These are phyloP conservation scores for Athelia psychrophila DNA, from an alignment of 1,284 basidiomycete genomes.

Conservation along the genomic window DNA sequence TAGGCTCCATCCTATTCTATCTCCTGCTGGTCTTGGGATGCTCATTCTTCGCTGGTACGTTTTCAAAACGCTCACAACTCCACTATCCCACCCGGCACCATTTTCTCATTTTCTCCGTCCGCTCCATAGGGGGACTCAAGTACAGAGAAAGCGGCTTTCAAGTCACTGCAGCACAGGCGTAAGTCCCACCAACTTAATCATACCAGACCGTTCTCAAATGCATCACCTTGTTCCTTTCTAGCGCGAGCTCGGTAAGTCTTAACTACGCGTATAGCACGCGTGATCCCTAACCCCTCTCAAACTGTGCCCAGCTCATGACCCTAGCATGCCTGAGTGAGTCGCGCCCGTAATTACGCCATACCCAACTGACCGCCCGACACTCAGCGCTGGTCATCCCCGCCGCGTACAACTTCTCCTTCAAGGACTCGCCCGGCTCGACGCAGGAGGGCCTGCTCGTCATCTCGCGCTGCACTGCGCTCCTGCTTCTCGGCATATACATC, in stretches of 20 bases:
- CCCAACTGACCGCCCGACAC: not conserved
- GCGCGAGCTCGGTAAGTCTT: conserved; percentile 57
- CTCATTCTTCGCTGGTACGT: conserved; percentile 75
- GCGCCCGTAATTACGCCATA: conserved; percentile 2
- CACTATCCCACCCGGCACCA: not conserved
- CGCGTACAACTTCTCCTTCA: conserved; percentile 61
- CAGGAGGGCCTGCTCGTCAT: conserved; percentile 67
- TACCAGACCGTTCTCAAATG: conserved; percentile 8
- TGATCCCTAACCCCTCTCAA: conserved; percentile 9
- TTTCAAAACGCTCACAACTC: not conserved
- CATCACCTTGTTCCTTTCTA: conserved; percentile 24
- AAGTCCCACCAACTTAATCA: conserved; percentile 29
- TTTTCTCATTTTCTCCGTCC: too few species aligned
- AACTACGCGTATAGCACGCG: not conserved
- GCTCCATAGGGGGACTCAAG: conserved; percentile 55
- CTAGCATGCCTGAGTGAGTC: conserved; percentile 81
- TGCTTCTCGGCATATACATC: conserved; percentile 81
- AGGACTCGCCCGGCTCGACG: conserved; percentile 20
- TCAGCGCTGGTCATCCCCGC: conserved; percentile 88
- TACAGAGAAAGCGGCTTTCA: conserved; percentile 76
- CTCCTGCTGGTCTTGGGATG: conserved; percentile 85
- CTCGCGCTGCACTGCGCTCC: conserved; percentile 81
- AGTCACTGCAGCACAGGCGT: conserved; percentile 84
- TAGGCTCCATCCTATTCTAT: conserved; percentile 88
- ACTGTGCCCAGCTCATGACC: conserved; percentile 68